phyloP scores from a whole-genome alignment of 192 early-diverging fungal genomes.

The Backusella parvicylindrica region DNA sequence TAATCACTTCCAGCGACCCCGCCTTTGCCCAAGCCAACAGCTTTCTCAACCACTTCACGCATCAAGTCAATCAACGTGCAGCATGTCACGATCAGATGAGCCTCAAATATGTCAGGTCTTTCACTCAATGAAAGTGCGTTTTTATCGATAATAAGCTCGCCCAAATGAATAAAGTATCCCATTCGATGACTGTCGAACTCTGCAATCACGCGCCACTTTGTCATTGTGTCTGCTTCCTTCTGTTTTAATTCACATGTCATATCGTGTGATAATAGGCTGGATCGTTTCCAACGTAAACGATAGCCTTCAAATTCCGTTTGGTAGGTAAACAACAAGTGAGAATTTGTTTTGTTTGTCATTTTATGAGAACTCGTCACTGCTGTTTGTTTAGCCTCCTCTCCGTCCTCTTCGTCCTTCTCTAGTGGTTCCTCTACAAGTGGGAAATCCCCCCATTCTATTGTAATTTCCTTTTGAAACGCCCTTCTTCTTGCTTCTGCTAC shows the following conservation, averaged over 20 bases:
- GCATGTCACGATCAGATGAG: slow-evolving; percentile 24
- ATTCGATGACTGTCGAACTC: slow-evolving; percentile 33
- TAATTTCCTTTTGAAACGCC: slow-evolving; percentile 36
- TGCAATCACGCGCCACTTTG: slow-evolving; percentile 16
- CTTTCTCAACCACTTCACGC: slow-evolving; percentile 31
- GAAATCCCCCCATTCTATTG: slow-evolving; percentile 22
- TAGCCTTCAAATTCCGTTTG: slow-evolving; percentile 18
- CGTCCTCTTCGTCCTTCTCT: not conserved
- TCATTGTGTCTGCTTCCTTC: not conserved
- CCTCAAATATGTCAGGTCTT: slow-evolving; percentile 17
- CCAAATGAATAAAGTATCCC: slow-evolving; percentile 32
- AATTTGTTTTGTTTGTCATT: slow-evolving; percentile 18
- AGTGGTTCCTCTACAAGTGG: not conserved
- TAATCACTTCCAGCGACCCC: slow-evolving; percentile 30
- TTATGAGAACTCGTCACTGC: not conserved
- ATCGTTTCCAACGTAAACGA: slow-evolving; percentile 28
- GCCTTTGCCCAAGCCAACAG: slow-evolving; percentile 21
- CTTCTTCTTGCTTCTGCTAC: slow-evolving; percentile 28
- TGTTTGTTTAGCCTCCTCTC: not conserved
- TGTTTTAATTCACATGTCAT: slow-evolving; percentile 22
- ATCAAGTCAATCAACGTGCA: slow-evolving; percentile 31
- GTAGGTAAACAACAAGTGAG: slow-evolving; percentile 26
- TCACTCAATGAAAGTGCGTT: slow-evolving; percentile 8
- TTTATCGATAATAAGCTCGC: slow-evolving; percentile 22
- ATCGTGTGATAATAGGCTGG: slow-evolving; percentile 28